Evolutionary conservation across 441 rosid species (phyloP).

Genomic region (Francoa sonchifolia): DNA sequence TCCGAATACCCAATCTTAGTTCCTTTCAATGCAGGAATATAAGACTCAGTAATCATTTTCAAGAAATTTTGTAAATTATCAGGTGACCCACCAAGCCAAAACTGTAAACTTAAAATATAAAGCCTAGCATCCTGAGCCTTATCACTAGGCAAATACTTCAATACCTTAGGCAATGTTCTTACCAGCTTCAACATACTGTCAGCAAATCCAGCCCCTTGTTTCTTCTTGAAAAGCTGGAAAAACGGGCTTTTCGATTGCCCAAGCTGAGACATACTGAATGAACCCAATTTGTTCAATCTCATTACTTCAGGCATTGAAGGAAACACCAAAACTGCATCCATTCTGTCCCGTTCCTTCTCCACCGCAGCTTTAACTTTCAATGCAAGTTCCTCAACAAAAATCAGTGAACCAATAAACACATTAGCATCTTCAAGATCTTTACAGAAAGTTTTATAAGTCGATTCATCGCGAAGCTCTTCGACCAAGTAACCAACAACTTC

Average conservation of each 20-base stretch:
- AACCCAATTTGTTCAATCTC: conserved; percentile 92
- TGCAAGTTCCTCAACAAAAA: conserved; percentile 90
- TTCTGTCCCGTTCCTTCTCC: conserved; percentile 89
- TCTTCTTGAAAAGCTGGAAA: conserved; percentile 87
- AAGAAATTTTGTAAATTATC: conserved; percentile 87
- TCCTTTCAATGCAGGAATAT: conserved; percentile 76
- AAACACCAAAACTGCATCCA: conserved; percentile 91
- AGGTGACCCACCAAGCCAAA: conserved; percentile 51
- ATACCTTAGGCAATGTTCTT: conserved; percentile 79
- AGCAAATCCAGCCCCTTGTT: conserved; percentile 93
- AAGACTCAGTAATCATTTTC: conserved; percentile 93
- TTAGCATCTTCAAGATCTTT: conserved; percentile 81
- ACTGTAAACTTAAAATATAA: conserved; percentile 33
- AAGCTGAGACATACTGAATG: conserved; percentile 93
- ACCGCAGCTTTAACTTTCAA: conserved; percentile 77
- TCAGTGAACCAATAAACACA: conserved; percentile 85
- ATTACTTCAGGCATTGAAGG: conserved; percentile 99
- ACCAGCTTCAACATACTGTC: conserved; percentile 93
- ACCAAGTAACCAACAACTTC: conserved; percentile 91
- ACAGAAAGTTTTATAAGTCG: conserved; percentile 61
- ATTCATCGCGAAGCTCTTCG: conserved; percentile 31
- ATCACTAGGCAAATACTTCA: conserved; percentile 86
- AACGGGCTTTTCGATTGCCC: conserved; percentile 97
- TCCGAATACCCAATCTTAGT: conserved; percentile 66
- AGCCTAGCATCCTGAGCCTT: conserved; percentile 96